phyloP scores from a whole-genome alignment of 495 filamentous ascomycete genomes.

The Durotheca rogersii region DNA sequence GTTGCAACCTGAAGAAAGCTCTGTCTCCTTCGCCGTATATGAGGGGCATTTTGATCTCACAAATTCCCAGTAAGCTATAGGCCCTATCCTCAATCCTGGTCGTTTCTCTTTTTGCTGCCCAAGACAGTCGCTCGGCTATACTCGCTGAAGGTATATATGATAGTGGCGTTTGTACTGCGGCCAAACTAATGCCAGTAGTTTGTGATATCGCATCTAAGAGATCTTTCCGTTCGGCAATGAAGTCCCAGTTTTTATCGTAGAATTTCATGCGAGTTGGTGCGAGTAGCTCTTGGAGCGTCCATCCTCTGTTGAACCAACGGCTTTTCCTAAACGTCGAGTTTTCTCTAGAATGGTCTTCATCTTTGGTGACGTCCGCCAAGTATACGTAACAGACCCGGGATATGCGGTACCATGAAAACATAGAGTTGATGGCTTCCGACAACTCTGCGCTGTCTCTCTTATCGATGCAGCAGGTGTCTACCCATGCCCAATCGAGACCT shows the following conservation, averaged over 20 bases:
- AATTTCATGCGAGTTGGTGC: background rate
- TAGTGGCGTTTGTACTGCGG: background rate
- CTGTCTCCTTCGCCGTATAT: slow-evolving; percentile 22
- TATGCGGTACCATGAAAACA: slow-evolving; percentile 30
- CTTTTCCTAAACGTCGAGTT: background rate
- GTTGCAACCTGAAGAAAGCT: slow-evolving; percentile 24
- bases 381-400: slow-evolving; percentile 28
- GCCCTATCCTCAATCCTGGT: slow-evolving; percentile 21
- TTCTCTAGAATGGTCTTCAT: background rate
- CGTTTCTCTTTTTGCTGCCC: slow-evolving; percentile 19
- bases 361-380: background rate
- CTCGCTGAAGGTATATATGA: background rate
- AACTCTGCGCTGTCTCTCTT: slow-evolving; percentile 34
- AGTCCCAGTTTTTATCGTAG: background rate
- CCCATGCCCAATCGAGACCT: slow-evolving; percentile 9
- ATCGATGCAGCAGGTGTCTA: slow-evolving; percentile 30
- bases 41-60: slow-evolving; percentile 21
- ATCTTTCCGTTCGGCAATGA: background rate
- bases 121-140: slow-evolving; percentile 19
- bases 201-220: background rate
- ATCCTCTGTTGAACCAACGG: background rate
- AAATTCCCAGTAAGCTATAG: slow-evolving; percentile 26
- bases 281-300: background rate
- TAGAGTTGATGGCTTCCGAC: slow-evolving; percentile 32
- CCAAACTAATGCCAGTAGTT: background rate